phyloP scores from a whole-genome alignment of 2,329 filamentous ascomycete genomes.

The Alternaria sp. region DNA sequence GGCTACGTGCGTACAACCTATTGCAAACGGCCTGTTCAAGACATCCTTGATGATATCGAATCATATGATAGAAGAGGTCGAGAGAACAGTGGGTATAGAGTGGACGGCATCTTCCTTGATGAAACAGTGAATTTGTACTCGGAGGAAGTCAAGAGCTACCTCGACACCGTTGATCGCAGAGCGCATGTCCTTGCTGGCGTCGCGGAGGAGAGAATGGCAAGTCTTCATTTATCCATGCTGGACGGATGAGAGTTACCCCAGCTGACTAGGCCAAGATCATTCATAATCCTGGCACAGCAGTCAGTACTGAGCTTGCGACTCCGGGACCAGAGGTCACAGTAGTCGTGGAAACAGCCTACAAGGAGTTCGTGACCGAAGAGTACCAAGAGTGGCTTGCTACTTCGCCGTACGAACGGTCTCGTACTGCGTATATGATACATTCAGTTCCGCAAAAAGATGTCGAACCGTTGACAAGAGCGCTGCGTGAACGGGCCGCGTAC shows the following conservation, averaged over 20 bases:
- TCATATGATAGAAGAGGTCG: slow-evolving; percentile 55
- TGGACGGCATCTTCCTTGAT: slow-evolving; percentile 61
- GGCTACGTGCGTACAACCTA: slow-evolving; percentile 61
- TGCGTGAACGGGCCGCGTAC: slow-evolving; percentile 27
- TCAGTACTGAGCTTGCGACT: slow-evolving; percentile 25
- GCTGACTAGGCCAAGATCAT: slow-evolving; percentile 25
- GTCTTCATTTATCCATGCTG: not conserved
- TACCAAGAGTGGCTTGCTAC: slow-evolving; percentile 36
- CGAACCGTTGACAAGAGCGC: slow-evolving; percentile 8
- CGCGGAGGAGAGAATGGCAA: slow-evolving; percentile 16
- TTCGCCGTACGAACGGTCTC: slow-evolving; percentile 27
- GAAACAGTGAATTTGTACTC: slow-evolving; percentile 52
- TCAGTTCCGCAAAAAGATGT: slow-evolving; percentile 27
- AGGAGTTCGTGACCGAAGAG: slow-evolving; percentile 20
- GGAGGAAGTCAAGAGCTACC: slow-evolving; percentile 21
- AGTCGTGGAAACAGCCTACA: slow-evolving; percentile 31
- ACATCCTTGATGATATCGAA: slow-evolving; percentile 50
- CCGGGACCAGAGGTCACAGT: slow-evolving; percentile 36
- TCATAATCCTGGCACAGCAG: slow-evolving; percentile 40
- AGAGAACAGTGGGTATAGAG: slow-evolving; percentile 38
- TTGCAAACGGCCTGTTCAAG: slow-evolving; percentile 33
- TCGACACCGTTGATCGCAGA: slow-evolving; percentile 25
- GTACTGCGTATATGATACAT: slow-evolving; percentile 37
- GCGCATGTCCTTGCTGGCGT: slow-evolving; percentile 16
- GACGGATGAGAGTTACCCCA: not conserved